A percentile compares a stretch with the other conserved stretches of the same genome.
Conservation (phyloP, 23 red algal genomes). For the Gracilaria domingensis region DNA sequence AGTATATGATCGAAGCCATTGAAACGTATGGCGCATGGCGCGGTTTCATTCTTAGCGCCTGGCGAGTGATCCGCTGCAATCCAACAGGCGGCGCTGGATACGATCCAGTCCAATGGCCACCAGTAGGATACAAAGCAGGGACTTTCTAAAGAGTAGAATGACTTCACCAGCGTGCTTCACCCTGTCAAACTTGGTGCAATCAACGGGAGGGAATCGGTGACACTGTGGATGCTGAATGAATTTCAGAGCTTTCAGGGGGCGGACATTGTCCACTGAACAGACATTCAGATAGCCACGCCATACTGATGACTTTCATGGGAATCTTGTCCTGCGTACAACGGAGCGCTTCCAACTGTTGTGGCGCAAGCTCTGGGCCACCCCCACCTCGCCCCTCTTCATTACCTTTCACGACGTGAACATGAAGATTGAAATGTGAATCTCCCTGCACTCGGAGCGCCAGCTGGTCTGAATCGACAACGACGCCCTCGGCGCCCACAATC, state of each 20-base stretch:
- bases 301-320: slow-evolving; percentile 20
- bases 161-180: neutral
- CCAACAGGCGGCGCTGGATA: slow-evolving; percentile 88
- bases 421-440: neutral
- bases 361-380: neutral
- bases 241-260: slow-evolving; percentile 18
- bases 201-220: neutral
- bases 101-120: slow-evolving; percentile 91
- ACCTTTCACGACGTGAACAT: slow-evolving; percentile 42
- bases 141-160: neutral
- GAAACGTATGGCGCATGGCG: slow-evolving; percentile 68
- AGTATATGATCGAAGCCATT: slow-evolving; percentile 83
- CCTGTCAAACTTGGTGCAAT: too few relatives aligned
- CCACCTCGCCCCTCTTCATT: neutral
- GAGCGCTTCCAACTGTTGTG: neutral
- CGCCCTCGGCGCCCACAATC: slow-evolving; percentile 9
- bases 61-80: slow-evolving; percentile 89
- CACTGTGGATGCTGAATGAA: neutral
- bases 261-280: slow-evolving; percentile 25
- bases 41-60: slow-evolving; percentile 74
- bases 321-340: neutral
- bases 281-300: slow-evolving; percentile 34
- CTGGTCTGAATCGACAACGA: slow-evolving; percentile 27
- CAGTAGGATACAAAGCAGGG: slow-evolving; percentile 59
- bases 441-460: neutral